Conservation (phyloP, 306 rosid species). For the Cucumis hystrix region DNA sequence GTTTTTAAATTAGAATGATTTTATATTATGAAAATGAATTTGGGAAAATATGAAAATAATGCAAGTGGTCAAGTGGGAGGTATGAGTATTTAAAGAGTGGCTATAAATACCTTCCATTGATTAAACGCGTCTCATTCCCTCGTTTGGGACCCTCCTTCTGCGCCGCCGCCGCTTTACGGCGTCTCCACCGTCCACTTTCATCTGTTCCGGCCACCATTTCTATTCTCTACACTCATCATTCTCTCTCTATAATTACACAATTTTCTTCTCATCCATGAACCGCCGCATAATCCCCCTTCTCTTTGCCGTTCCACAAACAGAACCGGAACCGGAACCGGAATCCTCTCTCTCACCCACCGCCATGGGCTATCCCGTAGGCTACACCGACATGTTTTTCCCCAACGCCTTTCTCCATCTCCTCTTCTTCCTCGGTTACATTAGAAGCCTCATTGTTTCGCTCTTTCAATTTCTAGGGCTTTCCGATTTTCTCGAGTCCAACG, state of each 20-base stretch:
- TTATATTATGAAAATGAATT: not conserved
- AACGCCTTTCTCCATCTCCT: not conserved
- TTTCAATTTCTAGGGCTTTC: conserved; percentile 5
- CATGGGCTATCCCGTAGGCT: conserved; percentile 9
- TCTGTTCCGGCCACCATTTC: too few relatives aligned
- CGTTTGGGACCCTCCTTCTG: not conserved
- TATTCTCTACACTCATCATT: too few relatives aligned
- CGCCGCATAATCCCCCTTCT: conserved; percentile 1
- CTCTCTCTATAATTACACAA: not conserved
- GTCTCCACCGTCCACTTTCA: too few relatives aligned
- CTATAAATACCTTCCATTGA: not conserved
- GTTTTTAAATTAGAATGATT: too few relatives aligned
- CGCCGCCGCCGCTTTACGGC: not conserved
- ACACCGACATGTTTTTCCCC: conserved; percentile 4
- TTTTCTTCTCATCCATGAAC: not conserved
- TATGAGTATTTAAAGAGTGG: not conserved
- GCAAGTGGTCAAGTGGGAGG: not conserved
- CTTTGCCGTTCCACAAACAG: not conserved
- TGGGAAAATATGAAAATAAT: not conserved
- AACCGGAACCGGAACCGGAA: not conserved
- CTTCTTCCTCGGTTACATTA: not conserved
- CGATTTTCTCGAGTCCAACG: conserved; percentile 5
- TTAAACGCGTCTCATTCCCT: not conserved
- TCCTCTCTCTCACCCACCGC: not conserved
- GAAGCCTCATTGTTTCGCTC: not conserved